Base-by-base conservation (phyloP, 1,284 basidiomycete genomes). In the Boletus mariae region DNA sequence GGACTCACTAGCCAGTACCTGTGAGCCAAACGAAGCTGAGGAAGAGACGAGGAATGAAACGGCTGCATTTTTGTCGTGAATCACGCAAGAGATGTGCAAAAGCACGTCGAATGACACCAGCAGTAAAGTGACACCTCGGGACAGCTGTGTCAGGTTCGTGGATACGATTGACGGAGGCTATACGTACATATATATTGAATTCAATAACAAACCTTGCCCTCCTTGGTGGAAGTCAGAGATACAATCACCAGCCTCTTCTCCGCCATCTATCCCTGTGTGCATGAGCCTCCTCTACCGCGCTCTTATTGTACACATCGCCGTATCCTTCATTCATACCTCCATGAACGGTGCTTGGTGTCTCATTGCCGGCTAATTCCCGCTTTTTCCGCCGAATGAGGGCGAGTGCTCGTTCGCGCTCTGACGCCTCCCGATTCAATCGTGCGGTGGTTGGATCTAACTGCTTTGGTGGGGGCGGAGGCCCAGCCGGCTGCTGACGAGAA, bases 231-330 rank as follows among this genome's bases (percentile, higher is more conserved):
- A 44, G 15, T 25, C 12, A 11, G 23, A 7, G 3, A 28, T n/a
- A 31, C n/a, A 17, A 32, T 42, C 35, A 65, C 59, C 59, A 62
- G 0, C 28, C 54, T 12, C 31, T 49, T 40, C 46, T 52, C 20
- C 57, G 59, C 63, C 62, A 57, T 53, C 53, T 53, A n/a, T 67
- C 63, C 29, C 54, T 48, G 47, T 66, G 58, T 23, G 66, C 57
- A 61, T 84, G 83, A 2, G 88, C 89, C 53, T 84, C 87, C 59
- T 85, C 80, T 0, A 90, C 86, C 53, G 85, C 88, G 42, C 69
- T 66, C 52, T 77, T 75, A 64, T 92, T 90, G 64, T 80, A 92
- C 48, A 86, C 75, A 60, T 92, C 87, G 1, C 78, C 76, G 56
- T 90, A 90, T 2, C 79, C 80, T 7, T 71, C 70, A 10, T 75